These are phyloP conservation scores for Cutaneotrichosporon daszewskae DNA, from an alignment of 1,284 basidiomycete genomes.

Conservation along the genomic window DNA sequence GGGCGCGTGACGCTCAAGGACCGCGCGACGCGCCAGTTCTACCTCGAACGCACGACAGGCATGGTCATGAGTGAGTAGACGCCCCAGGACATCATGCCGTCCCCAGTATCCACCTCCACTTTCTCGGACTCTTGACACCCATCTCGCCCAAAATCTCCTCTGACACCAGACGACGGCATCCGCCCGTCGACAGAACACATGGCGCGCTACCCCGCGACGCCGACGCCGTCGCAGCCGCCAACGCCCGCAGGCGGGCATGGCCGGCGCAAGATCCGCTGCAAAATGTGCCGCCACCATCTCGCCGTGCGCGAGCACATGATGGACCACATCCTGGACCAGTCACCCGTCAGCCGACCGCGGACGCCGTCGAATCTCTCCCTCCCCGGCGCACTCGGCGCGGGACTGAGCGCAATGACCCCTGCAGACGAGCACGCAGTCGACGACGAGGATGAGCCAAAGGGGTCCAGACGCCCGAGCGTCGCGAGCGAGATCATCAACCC, in stretches of 20 bases:
- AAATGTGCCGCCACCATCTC: slow-evolving; percentile 82
- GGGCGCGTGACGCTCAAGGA: slow-evolving; percentile 64
- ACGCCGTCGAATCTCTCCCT: slow-evolving; percentile 35
- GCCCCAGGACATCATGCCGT: neutral
- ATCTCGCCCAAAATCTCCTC: slow-evolving; percentile 2
- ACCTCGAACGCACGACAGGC: slow-evolving; percentile 65
- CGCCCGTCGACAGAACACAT: slow-evolving; percentile 63
- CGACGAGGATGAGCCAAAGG: slow-evolving; percentile 1
- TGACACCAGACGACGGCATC: slow-evolving; percentile 57
- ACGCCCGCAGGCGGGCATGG: slow-evolving; percentile 51
- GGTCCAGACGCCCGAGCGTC: neutral
- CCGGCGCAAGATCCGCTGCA: slow-evolving; percentile 65
- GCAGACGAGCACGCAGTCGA: slow-evolving; percentile 5
- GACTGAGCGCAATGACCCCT: neutral
- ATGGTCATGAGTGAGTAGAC: slow-evolving; percentile 63
- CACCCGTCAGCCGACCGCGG: slow-evolving; percentile 35
- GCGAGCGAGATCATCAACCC: slow-evolving; percentile 41
- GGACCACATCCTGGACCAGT: slow-evolving; percentile 62
- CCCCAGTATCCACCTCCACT: neutral
- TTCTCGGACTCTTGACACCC: neutral
- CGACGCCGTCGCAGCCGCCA: slow-evolving; percentile 57
- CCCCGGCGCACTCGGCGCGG: slow-evolving; percentile 8
- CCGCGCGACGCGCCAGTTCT: slow-evolving; percentile 69
- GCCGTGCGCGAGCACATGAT: slow-evolving; percentile 87
- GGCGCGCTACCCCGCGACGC: slow-evolving; percentile 63